phyloP scores from a whole-genome alignment of 1,284 basidiomycete species.

The Marasmius sp. region DNA sequence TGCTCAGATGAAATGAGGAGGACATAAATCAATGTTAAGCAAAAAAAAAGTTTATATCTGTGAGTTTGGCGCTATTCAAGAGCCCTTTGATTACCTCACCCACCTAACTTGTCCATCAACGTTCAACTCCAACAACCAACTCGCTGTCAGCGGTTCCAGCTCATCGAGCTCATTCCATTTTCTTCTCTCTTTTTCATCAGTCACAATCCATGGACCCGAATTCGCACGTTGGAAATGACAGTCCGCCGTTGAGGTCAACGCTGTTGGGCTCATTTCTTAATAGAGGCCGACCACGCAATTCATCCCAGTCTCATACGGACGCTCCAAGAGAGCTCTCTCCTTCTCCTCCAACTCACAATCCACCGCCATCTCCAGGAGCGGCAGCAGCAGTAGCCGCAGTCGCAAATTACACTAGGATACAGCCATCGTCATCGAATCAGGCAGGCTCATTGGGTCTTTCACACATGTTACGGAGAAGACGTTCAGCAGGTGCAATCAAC shows the following conservation, averaged over 20 bases:
- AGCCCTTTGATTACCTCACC: neutral
- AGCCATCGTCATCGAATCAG: slow-evolving; percentile 16
- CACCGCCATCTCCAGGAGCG: slow-evolving; percentile 24
- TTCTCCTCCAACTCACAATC: slow-evolving; percentile 24
- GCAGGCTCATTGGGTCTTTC: slow-evolving; percentile 36
- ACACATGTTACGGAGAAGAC: slow-evolving; percentile 49
- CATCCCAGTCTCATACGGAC: slow-evolving; percentile 40
- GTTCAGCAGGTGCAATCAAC: slow-evolving; percentile 45
- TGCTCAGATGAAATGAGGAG: too few relatives aligned
- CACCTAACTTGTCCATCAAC: neutral
- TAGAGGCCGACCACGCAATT: slow-evolving; percentile 43
- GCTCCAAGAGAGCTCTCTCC: slow-evolving; percentile 32
- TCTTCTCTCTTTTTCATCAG: neutral
- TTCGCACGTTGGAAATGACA: slow-evolving; percentile 6
- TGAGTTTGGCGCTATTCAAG: neutral
- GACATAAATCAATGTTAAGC: too few relatives aligned
- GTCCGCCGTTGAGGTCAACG: slow-evolving; percentile 20
- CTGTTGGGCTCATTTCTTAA: slow-evolving; percentile 45
- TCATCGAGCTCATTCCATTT: neutral
- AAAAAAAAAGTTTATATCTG: too few relatives aligned
- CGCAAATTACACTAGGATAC: slow-evolving; percentile 14
- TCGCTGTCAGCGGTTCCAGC: neutral
- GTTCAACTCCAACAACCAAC: neutral
- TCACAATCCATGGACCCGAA: slow-evolving; percentile 6
- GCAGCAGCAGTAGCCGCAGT: slow-evolving; percentile 16